phyloP scores from a whole-genome alignment of 441 rosid species.

The Euphorbia celastroides region DNA sequence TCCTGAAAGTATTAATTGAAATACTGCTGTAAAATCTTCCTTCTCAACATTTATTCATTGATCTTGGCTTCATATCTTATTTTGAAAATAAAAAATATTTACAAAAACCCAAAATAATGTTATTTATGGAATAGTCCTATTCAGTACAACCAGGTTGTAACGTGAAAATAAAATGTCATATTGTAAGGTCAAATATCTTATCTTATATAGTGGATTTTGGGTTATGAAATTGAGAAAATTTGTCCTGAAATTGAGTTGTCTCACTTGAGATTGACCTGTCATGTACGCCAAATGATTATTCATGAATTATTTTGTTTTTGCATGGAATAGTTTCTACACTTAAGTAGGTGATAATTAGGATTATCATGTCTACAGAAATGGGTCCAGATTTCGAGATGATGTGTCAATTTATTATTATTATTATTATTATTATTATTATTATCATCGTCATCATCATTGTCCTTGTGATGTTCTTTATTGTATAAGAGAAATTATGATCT shows the following conservation, averaged over 20 bases:
- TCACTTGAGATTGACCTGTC: slow-evolving; percentile 6
- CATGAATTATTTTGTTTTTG: background rate
- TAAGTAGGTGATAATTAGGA: background rate
- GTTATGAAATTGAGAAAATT: background rate
- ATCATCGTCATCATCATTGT: too few relatives aligned
- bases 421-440: too few relatives aligned
- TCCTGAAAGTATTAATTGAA: too few relatives aligned
- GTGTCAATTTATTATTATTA: background rate
- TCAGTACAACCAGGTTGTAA: background rate
- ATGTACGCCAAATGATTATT: background rate
- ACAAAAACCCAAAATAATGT: too few relatives aligned
- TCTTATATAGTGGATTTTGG: background rate
- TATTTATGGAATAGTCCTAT: background rate
- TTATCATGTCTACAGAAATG: background rate
- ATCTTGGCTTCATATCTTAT: too few relatives aligned
- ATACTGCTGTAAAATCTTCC: too few relatives aligned
- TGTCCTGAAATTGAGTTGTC: slow-evolving; percentile 6
- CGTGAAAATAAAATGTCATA: background rate
- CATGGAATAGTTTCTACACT: background rate
- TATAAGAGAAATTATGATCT: too few relatives aligned
- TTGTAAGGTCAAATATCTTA: too few relatives aligned
- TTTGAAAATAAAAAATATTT: slow-evolving; percentile 17
- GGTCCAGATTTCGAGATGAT: background rate
- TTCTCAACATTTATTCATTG: too few relatives aligned
- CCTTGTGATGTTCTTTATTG: too few relatives aligned